phyloP scores from a whole-genome alignment of 345 rosid species.

The Raphanus raphanistrum region DNA sequence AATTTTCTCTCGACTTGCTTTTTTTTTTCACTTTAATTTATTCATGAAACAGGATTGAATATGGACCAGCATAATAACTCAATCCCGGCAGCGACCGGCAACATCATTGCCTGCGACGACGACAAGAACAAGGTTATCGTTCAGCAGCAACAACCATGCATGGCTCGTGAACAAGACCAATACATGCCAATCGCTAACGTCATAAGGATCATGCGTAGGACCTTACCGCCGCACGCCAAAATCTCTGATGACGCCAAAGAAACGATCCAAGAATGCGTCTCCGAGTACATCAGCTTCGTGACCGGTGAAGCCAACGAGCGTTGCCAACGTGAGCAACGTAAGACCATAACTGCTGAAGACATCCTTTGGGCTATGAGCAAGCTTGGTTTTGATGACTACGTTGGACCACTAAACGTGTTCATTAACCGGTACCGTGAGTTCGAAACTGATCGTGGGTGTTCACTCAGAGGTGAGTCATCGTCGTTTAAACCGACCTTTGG shows the following conservation, averaged over 20 bases:
- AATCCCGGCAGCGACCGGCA: not conserved
- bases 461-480: constrained; percentile 28
- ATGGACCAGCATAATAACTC: constrained; percentile 29
- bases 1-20: not conserved
- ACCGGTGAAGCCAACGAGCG: constrained; percentile 75
- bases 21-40: not conserved
- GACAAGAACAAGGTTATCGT: not conserved
- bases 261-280: constrained; percentile 68
- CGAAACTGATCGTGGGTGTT: constrained; percentile 42
- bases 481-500: constrained; percentile 10
- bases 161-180: constrained; percentile 58
- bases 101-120: not conserved
- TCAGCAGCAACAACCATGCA: constrained; percentile 21
- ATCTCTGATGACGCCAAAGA: constrained; percentile 78
- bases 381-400: constrained; percentile 62
- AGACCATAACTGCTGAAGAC: constrained; percentile 71
- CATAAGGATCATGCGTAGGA: constrained; percentile 64
- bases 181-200: constrained; percentile 80
- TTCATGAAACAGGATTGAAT: constrained; percentile 16
- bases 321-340: constrained; percentile 71
- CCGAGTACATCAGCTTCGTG: constrained; percentile 71
- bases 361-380: constrained; percentile 68
- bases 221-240: constrained; percentile 57
- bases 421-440: constrained; percentile 50
- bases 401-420: constrained; percentile 47